Conservation (phyloP, 257 asterid genomes). For the Solanum medicagineum region DNA sequence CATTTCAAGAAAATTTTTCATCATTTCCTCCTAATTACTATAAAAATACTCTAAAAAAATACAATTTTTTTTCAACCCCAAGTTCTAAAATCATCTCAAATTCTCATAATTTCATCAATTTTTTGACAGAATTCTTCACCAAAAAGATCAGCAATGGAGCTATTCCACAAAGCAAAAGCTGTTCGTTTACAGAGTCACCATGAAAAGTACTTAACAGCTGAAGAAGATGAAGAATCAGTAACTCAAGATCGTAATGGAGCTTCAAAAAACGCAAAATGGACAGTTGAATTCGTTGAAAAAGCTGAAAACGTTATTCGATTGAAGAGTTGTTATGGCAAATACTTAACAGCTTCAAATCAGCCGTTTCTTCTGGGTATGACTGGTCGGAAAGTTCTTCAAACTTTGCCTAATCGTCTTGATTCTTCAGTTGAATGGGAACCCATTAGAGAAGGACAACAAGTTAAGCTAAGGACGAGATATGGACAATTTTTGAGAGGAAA, state of each 20-base stretch:
- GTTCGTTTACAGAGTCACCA: constrained; percentile 21
- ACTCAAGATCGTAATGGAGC: constrained; percentile 25
- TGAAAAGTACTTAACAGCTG: constrained; percentile 29
- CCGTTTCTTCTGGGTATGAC: constrained; percentile 62
- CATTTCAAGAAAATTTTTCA: not conserved
- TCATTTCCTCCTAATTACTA: not conserved
- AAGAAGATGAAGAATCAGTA: constrained; percentile 28
- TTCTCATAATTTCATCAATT: not conserved
- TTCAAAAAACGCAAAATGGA: constrained; percentile 23
- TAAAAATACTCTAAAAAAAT: not conserved
- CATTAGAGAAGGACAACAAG: constrained; percentile 42
- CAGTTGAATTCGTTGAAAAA: constrained; percentile 15
- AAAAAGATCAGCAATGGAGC: constrained; percentile 21
- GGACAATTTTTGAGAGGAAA: constrained; percentile 81
- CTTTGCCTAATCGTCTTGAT: constrained; percentile 53
- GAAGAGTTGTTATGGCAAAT: constrained; percentile 25
- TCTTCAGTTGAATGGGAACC: constrained; percentile 98
- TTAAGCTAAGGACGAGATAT: constrained; percentile 78
- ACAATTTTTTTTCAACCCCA: not conserved
- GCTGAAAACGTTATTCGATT: constrained; percentile 17
- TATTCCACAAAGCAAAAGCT: constrained; percentile 22
- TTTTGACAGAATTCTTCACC: not conserved
- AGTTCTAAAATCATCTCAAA: not conserved
- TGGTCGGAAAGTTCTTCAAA: constrained; percentile 63
- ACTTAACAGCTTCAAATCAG: constrained; percentile 32